A percentile compares a stretch with the other conserved stretches of the same genome.
These are phyloP conservation scores for Plasmopara muralis DNA, from an alignment of 352 stramenopile species.

Conservation along the genomic window DNA sequence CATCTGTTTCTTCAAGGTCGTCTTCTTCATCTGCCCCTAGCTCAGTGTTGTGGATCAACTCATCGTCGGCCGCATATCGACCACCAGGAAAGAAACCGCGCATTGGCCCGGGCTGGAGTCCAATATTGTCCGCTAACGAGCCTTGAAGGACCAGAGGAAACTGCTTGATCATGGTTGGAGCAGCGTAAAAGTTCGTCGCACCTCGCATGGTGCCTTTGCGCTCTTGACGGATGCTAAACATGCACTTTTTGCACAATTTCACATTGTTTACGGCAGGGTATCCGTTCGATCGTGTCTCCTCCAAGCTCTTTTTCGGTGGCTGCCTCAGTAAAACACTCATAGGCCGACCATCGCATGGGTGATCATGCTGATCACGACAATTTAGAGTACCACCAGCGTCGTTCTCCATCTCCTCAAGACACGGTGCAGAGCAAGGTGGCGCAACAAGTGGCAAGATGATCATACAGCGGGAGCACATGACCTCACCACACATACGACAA, in stretches of 20 bases:
- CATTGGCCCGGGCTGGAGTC: constrained; percentile 23
- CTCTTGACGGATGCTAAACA: constrained; percentile 57
- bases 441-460: constrained; percentile 57
- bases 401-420: constrained; percentile 14
- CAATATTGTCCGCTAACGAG: constrained; percentile 25
- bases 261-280: constrained; percentile 58
- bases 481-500: constrained; percentile 72
- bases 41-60: constrained; percentile 21
- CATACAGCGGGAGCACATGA: constrained; percentile 65
- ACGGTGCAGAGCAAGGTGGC: constrained; percentile 22
- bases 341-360: constrained; percentile 16
- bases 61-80: constrained; percentile 34
- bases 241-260: constrained; percentile 76
- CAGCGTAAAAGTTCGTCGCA: constrained; percentile 40
- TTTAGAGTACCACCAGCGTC: constrained; percentile 2
- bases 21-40: constrained; percentile 22
- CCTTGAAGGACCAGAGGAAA: constrained; percentile 38
- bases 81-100: constrained; percentile 29
- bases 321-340: constrained; percentile 30
- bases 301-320: constrained; percentile 36
- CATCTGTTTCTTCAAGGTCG: constrained; percentile 40
- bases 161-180: constrained; percentile 43
- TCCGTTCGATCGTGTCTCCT: constrained; percentile 32
- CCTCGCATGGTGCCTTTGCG: constrained; percentile 48
- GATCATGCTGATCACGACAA: constrained; percentile 9